Base-by-base conservation (phyloP, 352 stramenopile species). In the Globisporangium spinosum region DNA sequence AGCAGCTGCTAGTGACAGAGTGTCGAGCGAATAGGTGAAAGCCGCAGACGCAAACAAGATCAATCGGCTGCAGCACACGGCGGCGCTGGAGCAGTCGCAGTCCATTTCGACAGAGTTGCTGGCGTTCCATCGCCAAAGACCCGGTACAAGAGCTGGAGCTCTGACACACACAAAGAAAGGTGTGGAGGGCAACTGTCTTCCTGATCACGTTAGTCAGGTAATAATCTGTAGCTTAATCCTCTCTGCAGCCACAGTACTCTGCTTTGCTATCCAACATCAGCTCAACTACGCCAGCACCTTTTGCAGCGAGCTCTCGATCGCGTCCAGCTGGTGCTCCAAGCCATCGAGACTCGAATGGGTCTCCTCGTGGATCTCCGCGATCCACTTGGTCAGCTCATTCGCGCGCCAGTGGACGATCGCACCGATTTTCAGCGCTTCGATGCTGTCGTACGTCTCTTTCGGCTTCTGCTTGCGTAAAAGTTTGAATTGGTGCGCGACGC, bases 401-500 rank as follows among this genome's bases (percentile, higher is more conserved):
- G 56, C 32, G 56, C 56, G 56, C 56, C 56, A 62, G 32, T 49
- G 20, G 8, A 34, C n/a, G 12, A 62, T 62, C n/a, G 56, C 12
- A 1, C 17, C 59, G n/a, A 57, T 71, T 22, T 77, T 62, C 0
- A 72, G 25, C 22, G 65, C 29, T n/a, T 68, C 23, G 29, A 68
- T 56, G 43, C 59, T 60, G 13, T 65, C 68, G 27, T 54, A 49
- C 23, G 53, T 67, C 23, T 79, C 67, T 64, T 70, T 76, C 5
- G 75, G 75, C 20, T 72, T 73, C 13, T 62, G 70, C 45, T 74
- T 79, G 47, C 70, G 73, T 17, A 65, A 64, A 20, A 65, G 13
- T 38, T 79, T 81, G 51, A 80, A 80, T 35, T 77, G 70, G 17
- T 70, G 47, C 23, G 72, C 70, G 43, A 69, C 54, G 7, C 62